Evolutionary conservation across 164 flowering plant species (phyloP), one percentile per base, ranked within the genome.

Genomic region (Buxus sempervirens): DNA sequence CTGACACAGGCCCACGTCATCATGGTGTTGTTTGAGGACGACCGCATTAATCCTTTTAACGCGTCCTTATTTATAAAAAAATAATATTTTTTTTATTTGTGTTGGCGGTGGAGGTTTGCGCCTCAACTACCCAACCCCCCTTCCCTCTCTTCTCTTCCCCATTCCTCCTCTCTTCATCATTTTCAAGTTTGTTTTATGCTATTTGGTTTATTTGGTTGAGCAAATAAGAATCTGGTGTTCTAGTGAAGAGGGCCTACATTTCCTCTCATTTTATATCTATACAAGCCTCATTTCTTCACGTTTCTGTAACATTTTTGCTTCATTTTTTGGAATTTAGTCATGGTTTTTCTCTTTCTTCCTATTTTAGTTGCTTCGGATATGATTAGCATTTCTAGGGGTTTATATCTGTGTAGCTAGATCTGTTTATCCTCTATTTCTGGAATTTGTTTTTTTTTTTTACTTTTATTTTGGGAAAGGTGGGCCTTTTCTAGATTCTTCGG

Each of bases 401-500:
- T 55, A 25, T 21, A 15, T 41, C 14, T 66, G 15, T 24, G 41
- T 21, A 16, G 23, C 65, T 60, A 69, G 53, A 61, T 53, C 22
- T 58, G 10, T 61, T 56, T 55, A 32, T 45, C 51, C 8, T 41
- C 45, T 41, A 12, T 41, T 41, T 5, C 12, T n/a, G n/a, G n/a
- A n/a, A n/a, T n/a, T n/a, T n/a, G n/a, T n/a, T n/a, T 36, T 38
- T 58, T 22, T 32, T 53, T 57, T 59, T 72, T 74, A 61, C 38
- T 13, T 69, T 63, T 14, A 57, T 58, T 71, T 78, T 70, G 32
- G 42, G 12, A 72, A 78, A 68, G 73, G 72, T 72, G 71, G 75
- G 76, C 76, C 77, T 80, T 80, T 81, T 72, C 64, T 36, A 83
- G 87, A 84, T 84, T 86, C 87, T 81, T 76, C 70, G 54, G 66